Evolutionary conservation across 2,329 filamentous ascomycete species (phyloP).

Genomic region (Bertia moriformis): DNA sequence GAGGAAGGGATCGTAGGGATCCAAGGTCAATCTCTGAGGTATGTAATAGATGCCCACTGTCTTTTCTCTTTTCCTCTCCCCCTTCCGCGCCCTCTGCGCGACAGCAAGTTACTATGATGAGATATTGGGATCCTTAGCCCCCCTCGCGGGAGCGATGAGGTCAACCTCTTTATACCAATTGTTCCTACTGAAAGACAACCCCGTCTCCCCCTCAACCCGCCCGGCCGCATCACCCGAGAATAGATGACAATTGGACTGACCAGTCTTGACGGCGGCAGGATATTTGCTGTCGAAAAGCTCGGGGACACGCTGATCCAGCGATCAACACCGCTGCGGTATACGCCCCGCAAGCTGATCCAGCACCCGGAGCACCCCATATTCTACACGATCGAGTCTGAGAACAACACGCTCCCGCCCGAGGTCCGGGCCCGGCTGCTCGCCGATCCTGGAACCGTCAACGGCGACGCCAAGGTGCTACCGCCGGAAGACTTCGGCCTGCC

Average conservation of each 20-base stretch:
- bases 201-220: conserved; percentile 7
- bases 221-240: conserved; percentile 2
- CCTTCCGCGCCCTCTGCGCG: conserved; percentile 12
- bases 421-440: conserved; percentile 61
- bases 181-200: conserved; percentile 74
- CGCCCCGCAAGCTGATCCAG: conserved; percentile 72
- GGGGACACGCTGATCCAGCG: conserved; percentile 77
- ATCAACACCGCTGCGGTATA: conserved; percentile 74
- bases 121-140: conserved; percentile 35
- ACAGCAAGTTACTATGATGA: conserved; percentile 56
- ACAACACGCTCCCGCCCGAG: conserved; percentile 74
- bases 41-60: conserved; percentile 19
- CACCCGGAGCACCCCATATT: conserved; percentile 81
- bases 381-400: conserved; percentile 87
- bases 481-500: conserved; percentile 82
- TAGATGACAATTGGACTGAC: too few species aligned
- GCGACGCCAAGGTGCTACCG: conserved; percentile 55
- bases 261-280: conserved; percentile 32
- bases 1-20: conserved; percentile 89
- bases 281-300: conserved; percentile 80
- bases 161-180: conserved; percentile 68
- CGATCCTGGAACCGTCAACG: conserved; percentile 57
- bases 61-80: conserved; percentile 22
- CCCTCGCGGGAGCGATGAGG: conserved; percentile 15
- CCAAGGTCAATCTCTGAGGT: conserved; percentile 77